These are phyloP conservation scores for Canavalia ensiformis DNA, from an alignment of 306 rosid species.

Conservation along the genomic window DNA sequence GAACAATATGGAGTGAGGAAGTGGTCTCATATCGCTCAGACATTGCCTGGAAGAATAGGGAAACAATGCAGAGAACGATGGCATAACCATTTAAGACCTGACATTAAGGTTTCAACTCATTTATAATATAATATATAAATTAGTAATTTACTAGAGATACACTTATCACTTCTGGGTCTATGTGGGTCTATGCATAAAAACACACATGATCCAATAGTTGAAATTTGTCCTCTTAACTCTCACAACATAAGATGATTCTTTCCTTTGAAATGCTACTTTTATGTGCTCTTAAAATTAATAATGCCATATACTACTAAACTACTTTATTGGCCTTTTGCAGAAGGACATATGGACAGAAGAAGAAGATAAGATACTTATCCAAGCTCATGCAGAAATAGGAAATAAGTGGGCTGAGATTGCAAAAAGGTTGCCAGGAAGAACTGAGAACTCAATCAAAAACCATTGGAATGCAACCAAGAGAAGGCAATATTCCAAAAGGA, in stretches of 20 bases:
- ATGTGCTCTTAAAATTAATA: not conserved
- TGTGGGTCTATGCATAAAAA: not conserved
- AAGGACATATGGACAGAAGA: slow-evolving; percentile 94
- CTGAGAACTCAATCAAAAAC: slow-evolving; percentile 94
- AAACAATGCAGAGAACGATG: slow-evolving; percentile 98
- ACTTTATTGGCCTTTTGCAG: slow-evolving; percentile 53
- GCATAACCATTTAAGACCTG: slow-evolving; percentile 97
- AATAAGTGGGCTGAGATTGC: slow-evolving; percentile 99
- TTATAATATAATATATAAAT: slow-evolving; percentile 16
- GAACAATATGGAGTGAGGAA: slow-evolving; percentile 87
- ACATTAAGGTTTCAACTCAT: slow-evolving; percentile 75
- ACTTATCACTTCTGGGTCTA: not conserved
- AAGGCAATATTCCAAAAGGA: slow-evolving; percentile 87
- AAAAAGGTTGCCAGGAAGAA: slow-evolving; percentile 86
- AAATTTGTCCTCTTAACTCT: not conserved
- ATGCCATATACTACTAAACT: not conserved
- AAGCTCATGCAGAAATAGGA: slow-evolving; percentile 84
- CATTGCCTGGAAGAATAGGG: slow-evolving; percentile 92
- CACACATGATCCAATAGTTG: slow-evolving; percentile 15
- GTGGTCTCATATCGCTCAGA: slow-evolving; percentile 93
- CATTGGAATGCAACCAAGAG: slow-evolving; percentile 99
- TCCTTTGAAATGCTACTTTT: not conserved
- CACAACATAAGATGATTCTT: not conserved
- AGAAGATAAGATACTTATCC: slow-evolving; percentile 80
- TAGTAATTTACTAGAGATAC: not conserved